Conservation (phyloP, 2,329 filamentous ascomycete genomes). For the Fusarium cyanostomum region DNA sequence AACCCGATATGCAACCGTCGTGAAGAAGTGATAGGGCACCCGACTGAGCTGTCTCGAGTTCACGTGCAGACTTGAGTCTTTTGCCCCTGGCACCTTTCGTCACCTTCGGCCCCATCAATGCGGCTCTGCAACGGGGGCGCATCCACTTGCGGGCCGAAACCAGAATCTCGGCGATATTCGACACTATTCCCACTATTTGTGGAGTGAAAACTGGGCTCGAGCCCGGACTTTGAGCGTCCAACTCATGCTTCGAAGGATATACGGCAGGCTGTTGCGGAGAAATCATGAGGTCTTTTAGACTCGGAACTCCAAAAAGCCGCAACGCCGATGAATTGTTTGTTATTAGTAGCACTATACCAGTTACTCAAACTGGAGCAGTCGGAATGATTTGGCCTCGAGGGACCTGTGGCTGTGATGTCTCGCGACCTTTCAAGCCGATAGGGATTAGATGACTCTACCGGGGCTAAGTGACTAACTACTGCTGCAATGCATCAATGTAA, state of each 20-base stretch:
- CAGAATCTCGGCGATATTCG: slow-evolving; percentile 1
- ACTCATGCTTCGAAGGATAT: neutral
- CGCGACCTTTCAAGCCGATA: too few relatives aligned
- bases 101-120: neutral
- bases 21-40: neutral
- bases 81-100: neutral
- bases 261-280: too few relatives aligned
- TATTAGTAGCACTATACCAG: too few relatives aligned
- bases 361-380: too few relatives aligned
- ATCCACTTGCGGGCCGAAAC: slow-evolving; percentile 3
- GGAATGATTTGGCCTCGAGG: too few relatives aligned
- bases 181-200: neutral
- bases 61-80: neutral
- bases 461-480: too few relatives aligned
- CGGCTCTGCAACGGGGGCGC: neutral
- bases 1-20: neutral
- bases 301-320: too few relatives aligned
- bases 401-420: too few relatives aligned
- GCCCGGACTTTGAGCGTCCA: neutral
- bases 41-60: neutral
- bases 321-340: too few relatives aligned
- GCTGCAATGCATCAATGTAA: too few relatives aligned
- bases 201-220: neutral
- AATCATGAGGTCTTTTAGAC: too few relatives aligned
- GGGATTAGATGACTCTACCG: too few relatives aligned